Evolutionary conservation across 148 eudicot species (phyloP), one percentile per base, ranked within the genome.

Genomic region (Camellia japonica): DNA sequence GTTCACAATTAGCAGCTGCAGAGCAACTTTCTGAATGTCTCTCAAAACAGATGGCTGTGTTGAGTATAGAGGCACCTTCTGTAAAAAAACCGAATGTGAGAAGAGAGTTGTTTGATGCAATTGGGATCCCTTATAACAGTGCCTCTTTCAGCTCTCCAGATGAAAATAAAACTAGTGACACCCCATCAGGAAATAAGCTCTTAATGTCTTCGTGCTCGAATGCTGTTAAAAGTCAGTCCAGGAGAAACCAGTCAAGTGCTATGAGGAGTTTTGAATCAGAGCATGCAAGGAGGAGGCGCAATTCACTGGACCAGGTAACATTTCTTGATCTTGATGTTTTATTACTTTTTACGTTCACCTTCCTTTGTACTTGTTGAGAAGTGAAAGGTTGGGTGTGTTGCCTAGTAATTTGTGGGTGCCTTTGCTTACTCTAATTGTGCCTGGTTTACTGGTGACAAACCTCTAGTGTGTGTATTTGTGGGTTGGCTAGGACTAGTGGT

Each of bases 1-100:
- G 69, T 78, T 92, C 99, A 82, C 99, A 96, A 65, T 84, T 96
- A 78, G 89, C 89, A 76, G 88, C 93, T 78, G 99, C 98, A 65
- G 91, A 92, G 81, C 91, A 93, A 60, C 97, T 94, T 81, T 92
- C 98, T 78, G 94, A 90, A 52, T 84, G 85, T 71, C 92, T 96
- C 70, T 91, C 97, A 18, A 88, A 82, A 82, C 99, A 93, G 78
- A 91, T 96, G 99, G 83, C 85, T 78, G 80, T 84, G 66, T 85
- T 96, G 79, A 87, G 87, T 80, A 88, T 91, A 44, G 90, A 87
- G 73, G 84, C 93, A 11, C 89, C 92, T 13, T 74, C 87, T 43
- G 76, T 76, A 49, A 89, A 89, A 77, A 76, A 82, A 77, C 81
- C 76, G 47, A 87, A 84, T 79, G 86, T 90, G 15, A 94, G 86